Evolutionary conservation across 2,329 filamentous ascomycete genomes (phyloP).

Genomic region (Cladosporium sp.): DNA sequence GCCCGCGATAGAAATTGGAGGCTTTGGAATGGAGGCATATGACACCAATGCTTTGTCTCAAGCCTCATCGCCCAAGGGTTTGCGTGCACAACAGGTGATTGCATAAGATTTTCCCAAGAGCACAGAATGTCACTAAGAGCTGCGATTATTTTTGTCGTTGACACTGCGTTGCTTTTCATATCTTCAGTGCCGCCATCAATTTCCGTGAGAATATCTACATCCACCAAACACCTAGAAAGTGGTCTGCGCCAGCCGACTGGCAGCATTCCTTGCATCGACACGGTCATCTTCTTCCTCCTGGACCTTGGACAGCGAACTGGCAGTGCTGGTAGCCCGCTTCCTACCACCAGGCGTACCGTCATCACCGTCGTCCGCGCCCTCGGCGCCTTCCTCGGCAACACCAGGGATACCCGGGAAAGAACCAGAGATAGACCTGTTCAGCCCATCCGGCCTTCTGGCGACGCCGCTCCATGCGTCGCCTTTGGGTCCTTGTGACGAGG

Average conservation of each 20-base stretch:
- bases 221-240: constrained; percentile 59
- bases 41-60: too few relatives aligned
- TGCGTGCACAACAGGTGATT: too few relatives aligned
- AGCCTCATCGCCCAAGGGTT: too few relatives aligned
- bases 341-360: constrained; percentile 44
- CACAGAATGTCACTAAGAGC: neutral
- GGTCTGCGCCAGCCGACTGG: constrained; percentile 85
- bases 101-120: neutral
- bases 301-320: constrained; percentile 52
- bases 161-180: neutral
- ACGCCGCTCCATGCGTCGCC: constrained; percentile 98
- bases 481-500: constrained; percentile 87
- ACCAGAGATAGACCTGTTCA: constrained; percentile 69
- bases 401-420: constrained; percentile 53
- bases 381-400: constrained; percentile 52
- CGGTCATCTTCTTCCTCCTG: constrained; percentile 85
- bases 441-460: constrained; percentile 71
- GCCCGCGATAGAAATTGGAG: too few relatives aligned
- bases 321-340: constrained; percentile 43
- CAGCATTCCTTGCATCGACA: constrained; percentile 91
- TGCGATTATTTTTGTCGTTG: neutral
- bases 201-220: neutral
- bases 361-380: constrained; percentile 37
- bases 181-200: neutral
- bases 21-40: too few relatives aligned